Percentiles rank a stretch among this genome's conserved stretches.
phyloP scores from a whole-genome alignment of 2,329 filamentous ascomycete genomes.

The Colletotrichum sp. region DNA sequence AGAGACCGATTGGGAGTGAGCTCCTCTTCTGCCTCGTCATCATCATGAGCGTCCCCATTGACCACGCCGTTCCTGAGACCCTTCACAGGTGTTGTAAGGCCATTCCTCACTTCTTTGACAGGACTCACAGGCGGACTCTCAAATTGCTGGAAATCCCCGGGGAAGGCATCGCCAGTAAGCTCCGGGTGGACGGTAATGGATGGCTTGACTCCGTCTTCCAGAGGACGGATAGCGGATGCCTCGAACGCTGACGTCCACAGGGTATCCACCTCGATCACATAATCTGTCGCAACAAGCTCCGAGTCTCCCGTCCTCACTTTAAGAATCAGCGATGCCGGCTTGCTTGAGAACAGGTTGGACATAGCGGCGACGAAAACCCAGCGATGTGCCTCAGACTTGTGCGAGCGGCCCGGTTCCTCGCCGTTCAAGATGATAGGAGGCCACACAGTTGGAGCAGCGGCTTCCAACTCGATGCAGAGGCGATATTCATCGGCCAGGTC shows the following conservation, averaged over 20 bases:
- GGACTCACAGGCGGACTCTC: not conserved
- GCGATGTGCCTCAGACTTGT: constrained; percentile 23
- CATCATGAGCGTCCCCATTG: constrained; percentile 36
- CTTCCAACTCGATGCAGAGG: constrained; percentile 57
- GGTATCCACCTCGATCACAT: constrained; percentile 54
- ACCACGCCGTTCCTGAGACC: constrained; percentile 14
- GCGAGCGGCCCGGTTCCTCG: constrained; percentile 7
- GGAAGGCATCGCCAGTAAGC: not conserved
- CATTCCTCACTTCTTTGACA: not conserved
- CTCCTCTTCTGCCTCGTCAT: constrained; percentile 51
- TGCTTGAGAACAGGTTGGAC: constrained; percentile 44
- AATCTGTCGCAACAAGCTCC: constrained; percentile 41
- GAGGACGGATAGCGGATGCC: constrained; percentile 29
- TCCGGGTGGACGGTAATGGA: constrained; percentile 43
- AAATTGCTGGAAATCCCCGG: not conserved
- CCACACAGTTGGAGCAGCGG: constrained; percentile 54
- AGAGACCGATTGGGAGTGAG: constrained; percentile 58
- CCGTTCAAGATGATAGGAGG: constrained; percentile 44
- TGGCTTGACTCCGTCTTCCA: constrained; percentile 47
- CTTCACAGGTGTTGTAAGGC: not conserved
- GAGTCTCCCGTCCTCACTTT: constrained; percentile 39
- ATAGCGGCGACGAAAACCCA: constrained; percentile 49
- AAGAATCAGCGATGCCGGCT: constrained; percentile 33
- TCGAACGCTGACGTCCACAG: constrained; percentile 49
- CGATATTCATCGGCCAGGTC: constrained; percentile 56